Percentiles rank a stretch among this genome's conserved stretches.
Conservation (phyloP, 176 grass and related monocot genomes). For the Oryza australiensis region DNA sequence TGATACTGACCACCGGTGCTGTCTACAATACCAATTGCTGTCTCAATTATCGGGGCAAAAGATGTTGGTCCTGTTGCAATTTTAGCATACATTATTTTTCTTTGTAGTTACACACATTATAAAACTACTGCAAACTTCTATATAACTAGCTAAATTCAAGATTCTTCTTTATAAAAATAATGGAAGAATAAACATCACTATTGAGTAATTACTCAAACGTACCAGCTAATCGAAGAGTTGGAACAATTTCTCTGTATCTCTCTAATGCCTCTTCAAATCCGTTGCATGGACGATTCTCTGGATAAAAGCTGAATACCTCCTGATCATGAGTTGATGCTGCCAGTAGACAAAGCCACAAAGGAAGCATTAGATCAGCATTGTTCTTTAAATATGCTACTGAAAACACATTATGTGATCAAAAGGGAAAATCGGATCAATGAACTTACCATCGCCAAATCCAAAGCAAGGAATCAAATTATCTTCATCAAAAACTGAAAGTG, state of each 20-base stretch:
- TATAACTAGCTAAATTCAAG: slow-evolving; percentile 24
- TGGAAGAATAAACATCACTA: slow-evolving; percentile 13
- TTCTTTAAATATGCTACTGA: slow-evolving; percentile 22
- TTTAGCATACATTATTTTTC: slow-evolving; percentile 33
- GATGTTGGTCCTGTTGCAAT: slow-evolving; percentile 86
- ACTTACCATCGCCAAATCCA: slow-evolving; percentile 87
- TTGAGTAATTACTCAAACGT: slow-evolving; percentile 24
- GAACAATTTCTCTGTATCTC: slow-evolving; percentile 87
- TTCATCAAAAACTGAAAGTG: slow-evolving; percentile 89
- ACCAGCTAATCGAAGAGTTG: slow-evolving; percentile 91
- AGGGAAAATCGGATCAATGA: background rate
- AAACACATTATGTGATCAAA: slow-evolving; percentile 19
- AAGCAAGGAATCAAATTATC: slow-evolving; percentile 94
- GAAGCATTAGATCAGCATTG: slow-evolving; percentile 24
- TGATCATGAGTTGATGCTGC: slow-evolving; percentile 95
- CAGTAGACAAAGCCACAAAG: slow-evolving; percentile 10
- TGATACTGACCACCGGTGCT: slow-evolving; percentile 90
- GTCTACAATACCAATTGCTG: slow-evolving; percentile 82
- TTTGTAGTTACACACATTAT: background rate
- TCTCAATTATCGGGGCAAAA: slow-evolving; percentile 91
- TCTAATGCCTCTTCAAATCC: slow-evolving; percentile 89
- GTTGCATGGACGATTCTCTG: slow-evolving; percentile 70
- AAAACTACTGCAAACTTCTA: background rate
- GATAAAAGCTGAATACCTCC: slow-evolving; percentile 96
- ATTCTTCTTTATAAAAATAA: slow-evolving; percentile 18